phyloP scores from a whole-genome alignment of 305 asterid genomes.

The Fraxinus floribunda region DNA sequence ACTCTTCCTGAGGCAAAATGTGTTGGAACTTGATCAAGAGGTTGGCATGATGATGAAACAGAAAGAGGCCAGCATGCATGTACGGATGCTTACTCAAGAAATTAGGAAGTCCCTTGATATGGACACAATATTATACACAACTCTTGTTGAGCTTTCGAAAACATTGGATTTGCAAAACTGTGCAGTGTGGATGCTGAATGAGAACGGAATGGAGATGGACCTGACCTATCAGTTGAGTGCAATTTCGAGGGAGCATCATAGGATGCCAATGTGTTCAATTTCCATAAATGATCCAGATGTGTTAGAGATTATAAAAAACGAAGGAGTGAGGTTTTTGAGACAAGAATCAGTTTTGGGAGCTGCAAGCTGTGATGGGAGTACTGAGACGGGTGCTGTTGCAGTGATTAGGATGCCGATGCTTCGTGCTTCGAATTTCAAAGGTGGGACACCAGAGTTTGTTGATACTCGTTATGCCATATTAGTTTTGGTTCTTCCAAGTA shows the following conservation, averaged over 20 bases:
- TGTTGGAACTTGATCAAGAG: slow-evolving; percentile 87
- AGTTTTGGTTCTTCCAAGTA: slow-evolving; percentile 81
- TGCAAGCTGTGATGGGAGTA: slow-evolving; percentile 61
- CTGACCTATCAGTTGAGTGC: slow-evolving; percentile 57
- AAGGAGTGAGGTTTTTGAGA: slow-evolving; percentile 61
- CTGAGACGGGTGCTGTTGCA: slow-evolving; percentile 72
- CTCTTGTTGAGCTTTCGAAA: slow-evolving; percentile 82
- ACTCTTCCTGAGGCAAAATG: slow-evolving; percentile 69
- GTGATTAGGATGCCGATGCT: slow-evolving; percentile 98
- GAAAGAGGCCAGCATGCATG: slow-evolving; percentile 81
- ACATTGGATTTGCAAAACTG: slow-evolving; percentile 75
- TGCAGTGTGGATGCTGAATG: slow-evolving; percentile 92
- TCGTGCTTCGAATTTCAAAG: slow-evolving; percentile 76
- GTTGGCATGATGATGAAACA: slow-evolving; percentile 77
- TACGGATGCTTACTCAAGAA: slow-evolving; percentile 93
- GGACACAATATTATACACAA: slow-evolving; percentile 76
- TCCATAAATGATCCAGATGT: slow-evolving; percentile 36
- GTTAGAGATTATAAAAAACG: slow-evolving; percentile 55
- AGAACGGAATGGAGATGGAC: slow-evolving; percentile 62
- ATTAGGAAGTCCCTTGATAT: slow-evolving; percentile 88
- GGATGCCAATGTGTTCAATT: neutral
- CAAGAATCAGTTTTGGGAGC: slow-evolving; percentile 60
- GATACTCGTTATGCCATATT: slow-evolving; percentile 86
- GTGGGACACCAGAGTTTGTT: slow-evolving; percentile 93
- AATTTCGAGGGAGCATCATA: neutral